Evolutionary conservation across 331 rosid species (phyloP), one percentile per base, ranked within the genome.

Genomic region (Erythrophleum ivorense): DNA sequence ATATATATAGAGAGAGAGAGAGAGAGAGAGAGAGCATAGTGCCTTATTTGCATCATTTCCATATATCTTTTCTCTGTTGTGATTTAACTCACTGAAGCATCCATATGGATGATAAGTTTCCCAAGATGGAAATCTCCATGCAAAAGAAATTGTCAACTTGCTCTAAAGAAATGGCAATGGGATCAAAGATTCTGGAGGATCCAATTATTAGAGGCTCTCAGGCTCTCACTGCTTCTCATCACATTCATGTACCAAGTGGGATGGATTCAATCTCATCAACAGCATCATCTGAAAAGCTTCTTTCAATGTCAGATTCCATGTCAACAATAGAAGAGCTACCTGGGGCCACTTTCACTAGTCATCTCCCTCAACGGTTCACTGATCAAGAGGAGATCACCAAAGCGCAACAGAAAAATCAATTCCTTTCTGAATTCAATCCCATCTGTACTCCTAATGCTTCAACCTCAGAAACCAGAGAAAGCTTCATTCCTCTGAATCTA

Each of bases 41-140:
- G 64, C 77, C 64, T 67, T 73, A 80, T 82, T 77, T 87, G 78
- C 81, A 84, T 86, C 75, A 77, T 86, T 85, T 85, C 85, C 73
- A 36, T 54, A 81, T 81, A 65, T 59, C n/a, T 64, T 8, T 68
- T n/a, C 78, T 66, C 70, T 82, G 40, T 11, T 78, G 82, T 2
- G 38, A 78, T 54, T 85, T 46, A 75, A 71, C 74, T 82, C 57
- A 81, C 81, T 74, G 50, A 38, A 75, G 74, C 16, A 80, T 79
- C 76, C 79, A 59, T 69, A 92, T 87, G 91, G 91, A 86, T 49
- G 84, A 88, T 83, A 87, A 83, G 57, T 84, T 88, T 79, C 92
- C 94, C 76, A 83, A 88, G 87, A 86, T 87, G 85, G 92, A 90
- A 86, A 86, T 59, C 90, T 87, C 88, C 75, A 80, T 79, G 71